Base-by-base conservation (phyloP, 1,284 basidiomycete species). In the Apiotrichum laibachii region DNA sequence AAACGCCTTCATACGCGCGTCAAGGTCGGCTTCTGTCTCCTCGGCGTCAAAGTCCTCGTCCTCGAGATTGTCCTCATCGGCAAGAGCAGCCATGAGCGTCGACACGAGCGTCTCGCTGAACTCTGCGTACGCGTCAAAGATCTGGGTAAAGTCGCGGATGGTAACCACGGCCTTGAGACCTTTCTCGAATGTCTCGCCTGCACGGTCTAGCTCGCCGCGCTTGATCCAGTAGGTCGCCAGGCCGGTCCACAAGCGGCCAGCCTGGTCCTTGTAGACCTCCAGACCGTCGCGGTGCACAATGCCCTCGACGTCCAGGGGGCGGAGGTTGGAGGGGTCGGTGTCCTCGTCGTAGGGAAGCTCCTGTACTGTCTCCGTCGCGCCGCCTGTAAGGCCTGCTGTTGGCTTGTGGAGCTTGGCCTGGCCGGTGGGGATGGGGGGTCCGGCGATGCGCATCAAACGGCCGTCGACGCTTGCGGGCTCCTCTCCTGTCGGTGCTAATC, bases 151-250 rank as follows among this genome's bases (percentile, higher is more conserved):
- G 80, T 99, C 96, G 26, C 93, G 87, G 63, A 98, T 89, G 0
- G 96, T 98, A 70, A 99, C 81, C 18, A 98, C 94, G 1, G 81
- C 82, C 12, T 84, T 82, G 64, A 98, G 85, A 11, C 93, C 95
- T 33, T 85, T 80, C 77, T 99, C 96, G 72, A 99, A 99, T 0
- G 88, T 92, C 56, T 83, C 82, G 69, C 85, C 88, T 10, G 90
- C 92, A 57, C 87, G 85, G 56, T 94, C 93, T 70, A 99, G 94
- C 73, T 98, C 95, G 64, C 86, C 91, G 2, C 92, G 86, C 79
- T 97, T 96, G 80, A 96, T 94, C 93, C 94, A 99, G 75, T 96
- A 99, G 0, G 95, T 98, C 4, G 95, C 95, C 40, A 99, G 78
- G 0, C 95, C 95, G 5, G 92, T 91, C 93, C 94, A 99, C 15